phyloP scores from a whole-genome alignment of 2,329 filamentous ascomycete species.

The Huntiella decipiens region DNA sequence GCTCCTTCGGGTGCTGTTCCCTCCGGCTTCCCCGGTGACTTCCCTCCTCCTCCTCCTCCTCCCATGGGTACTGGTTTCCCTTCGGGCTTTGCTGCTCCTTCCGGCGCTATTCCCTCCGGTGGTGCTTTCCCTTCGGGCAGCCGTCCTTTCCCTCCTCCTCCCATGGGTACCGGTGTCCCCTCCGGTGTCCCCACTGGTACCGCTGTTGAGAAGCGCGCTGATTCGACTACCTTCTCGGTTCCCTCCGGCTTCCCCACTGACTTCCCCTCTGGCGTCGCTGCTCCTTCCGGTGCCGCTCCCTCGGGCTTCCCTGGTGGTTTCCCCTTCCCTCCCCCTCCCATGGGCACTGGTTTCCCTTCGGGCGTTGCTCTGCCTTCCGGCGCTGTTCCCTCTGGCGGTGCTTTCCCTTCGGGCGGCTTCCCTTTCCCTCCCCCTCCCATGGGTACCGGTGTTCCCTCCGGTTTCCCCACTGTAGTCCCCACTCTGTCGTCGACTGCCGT shows the following conservation, averaged over 20 bases:
- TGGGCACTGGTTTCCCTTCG: neutral
- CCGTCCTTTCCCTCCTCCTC: neutral
- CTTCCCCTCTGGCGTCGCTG: neutral
- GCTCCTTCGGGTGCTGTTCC: neutral
- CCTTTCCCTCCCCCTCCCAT: neutral
- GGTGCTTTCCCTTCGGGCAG: neutral
- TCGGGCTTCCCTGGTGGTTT: neutral
- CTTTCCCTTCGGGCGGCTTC: neutral
- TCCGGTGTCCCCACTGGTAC: neutral
- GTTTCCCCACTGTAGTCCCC: neutral
- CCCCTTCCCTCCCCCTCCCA: neutral
- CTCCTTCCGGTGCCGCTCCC: neutral
- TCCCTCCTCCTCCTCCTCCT: neutral
- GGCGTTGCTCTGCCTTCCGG: neutral
- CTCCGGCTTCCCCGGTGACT: neutral
- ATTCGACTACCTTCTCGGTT: neutral
- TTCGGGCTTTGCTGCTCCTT: neutral
- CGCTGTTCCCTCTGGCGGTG: neutral
- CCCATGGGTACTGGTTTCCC: neutral
- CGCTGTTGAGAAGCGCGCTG: neutral
- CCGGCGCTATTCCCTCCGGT: neutral
- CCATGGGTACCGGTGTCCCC: conserved; percentile 1
- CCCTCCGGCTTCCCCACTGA: conserved; percentile 3
- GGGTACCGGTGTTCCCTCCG: neutral
- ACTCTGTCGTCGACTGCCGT: neutral